Evolutionary conservation across 73 alveolate species (phyloP).

Genomic region (Stentor roeselii): DNA sequence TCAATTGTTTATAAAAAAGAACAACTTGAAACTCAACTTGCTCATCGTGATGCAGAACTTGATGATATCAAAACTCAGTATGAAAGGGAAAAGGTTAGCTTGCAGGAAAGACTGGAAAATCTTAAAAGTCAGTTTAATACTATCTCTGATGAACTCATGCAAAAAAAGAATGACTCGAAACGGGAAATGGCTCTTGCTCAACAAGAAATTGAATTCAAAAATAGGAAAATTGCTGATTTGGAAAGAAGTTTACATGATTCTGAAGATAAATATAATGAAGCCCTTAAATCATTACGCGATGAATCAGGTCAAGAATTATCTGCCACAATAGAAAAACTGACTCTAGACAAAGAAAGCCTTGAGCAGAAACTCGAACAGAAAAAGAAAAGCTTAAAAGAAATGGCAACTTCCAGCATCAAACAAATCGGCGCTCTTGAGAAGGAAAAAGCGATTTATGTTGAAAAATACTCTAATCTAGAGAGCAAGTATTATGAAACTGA

Average conservation of each 20-base stretch:
- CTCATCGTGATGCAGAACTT: constrained; percentile 90
- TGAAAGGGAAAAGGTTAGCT: constrained; percentile 44
- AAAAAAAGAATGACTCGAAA: constrained; percentile 17
- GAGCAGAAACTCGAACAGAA: constrained; percentile 28
- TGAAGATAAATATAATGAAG: constrained; percentile 26
- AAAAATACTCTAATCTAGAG: constrained; percentile 18
- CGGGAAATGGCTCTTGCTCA: constrained; percentile 23
- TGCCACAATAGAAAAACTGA: constrained; percentile 17
- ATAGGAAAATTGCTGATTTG: neutral
- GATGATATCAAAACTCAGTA: constrained; percentile 81
- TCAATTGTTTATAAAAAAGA: constrained; percentile 71
- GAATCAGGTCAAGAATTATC: constrained; percentile 24
- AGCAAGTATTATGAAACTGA: constrained; percentile 4
- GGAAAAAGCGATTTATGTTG: constrained; percentile 30
- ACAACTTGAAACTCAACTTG: constrained; percentile 59
- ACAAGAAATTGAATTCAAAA: constrained; percentile 24
- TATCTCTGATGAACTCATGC: constrained; percentile 21
- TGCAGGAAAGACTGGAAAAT: constrained; percentile 3
- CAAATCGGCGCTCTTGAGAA: constrained; percentile 15
- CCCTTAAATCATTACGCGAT: neutral
- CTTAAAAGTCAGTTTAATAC: neutral
- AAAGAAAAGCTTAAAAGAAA: constrained; percentile 12
- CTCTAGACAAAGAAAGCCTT: constrained; percentile 27
- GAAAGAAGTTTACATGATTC: constrained; percentile 9
- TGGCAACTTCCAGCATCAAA: neutral